Conservation (phyloP, 306 rosid species). For the Quillaja saponaria region DNA sequence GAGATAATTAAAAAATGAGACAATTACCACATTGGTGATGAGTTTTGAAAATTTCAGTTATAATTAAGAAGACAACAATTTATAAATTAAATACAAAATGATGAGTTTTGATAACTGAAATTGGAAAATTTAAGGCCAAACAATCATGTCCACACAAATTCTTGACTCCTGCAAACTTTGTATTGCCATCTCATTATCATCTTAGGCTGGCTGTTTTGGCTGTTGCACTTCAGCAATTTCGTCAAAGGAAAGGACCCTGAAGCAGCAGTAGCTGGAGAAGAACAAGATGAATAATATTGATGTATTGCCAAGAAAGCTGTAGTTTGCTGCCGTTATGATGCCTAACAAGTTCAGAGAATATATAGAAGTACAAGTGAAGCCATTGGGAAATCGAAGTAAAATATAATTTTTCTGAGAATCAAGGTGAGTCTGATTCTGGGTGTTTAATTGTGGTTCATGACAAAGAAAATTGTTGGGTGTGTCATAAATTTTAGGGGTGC, state of each 20-base stretch:
- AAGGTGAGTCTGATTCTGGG: no score
- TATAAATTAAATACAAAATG: no score
- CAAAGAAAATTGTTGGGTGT: no score
- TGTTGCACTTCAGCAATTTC: background rate
- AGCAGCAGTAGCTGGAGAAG: background rate
- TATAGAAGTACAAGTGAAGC: background rate
- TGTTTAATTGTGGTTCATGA: no score
- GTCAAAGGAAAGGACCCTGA: no score
- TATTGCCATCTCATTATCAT: background rate
- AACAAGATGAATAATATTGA: background rate
- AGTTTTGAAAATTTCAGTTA: no score
- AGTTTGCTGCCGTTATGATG: background rate
- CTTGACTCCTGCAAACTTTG: background rate
- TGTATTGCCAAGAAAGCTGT: background rate
- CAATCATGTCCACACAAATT: conserved; percentile 4
- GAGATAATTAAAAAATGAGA: no score
- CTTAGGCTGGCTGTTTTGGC: background rate
- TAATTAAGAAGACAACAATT: no score
- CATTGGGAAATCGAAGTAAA: background rate
- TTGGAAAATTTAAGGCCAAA: background rate
- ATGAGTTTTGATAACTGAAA: no score
- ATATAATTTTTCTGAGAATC: no score
- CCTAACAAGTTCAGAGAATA: background rate
- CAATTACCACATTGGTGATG: no score
- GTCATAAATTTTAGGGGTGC: no score